These are phyloP conservation scores for Sporothrix globosa DNA, from an alignment of 2,329 filamentous ascomycete genomes.

Conservation along the genomic window DNA sequence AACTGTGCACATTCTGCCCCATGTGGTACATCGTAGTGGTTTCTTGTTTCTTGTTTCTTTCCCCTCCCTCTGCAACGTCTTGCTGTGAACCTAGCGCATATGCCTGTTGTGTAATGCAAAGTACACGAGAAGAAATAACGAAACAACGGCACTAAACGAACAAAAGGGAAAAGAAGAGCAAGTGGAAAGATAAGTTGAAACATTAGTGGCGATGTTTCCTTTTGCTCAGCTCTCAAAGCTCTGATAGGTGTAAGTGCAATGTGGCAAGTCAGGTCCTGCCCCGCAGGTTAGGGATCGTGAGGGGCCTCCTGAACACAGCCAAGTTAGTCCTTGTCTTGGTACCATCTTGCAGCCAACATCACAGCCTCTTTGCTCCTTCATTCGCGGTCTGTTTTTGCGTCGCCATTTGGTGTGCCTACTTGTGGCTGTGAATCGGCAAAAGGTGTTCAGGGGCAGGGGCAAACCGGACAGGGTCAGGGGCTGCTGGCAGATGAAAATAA, in stretches of 20 bases:
- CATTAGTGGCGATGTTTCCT: slow-evolving; percentile 26
- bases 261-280: not conserved
- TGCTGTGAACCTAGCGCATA: not conserved
- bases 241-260: not conserved
- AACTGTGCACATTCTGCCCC: not conserved
- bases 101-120: not conserved
- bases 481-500: not conserved
- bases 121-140: not conserved
- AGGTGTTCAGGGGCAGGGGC: slow-evolving; percentile 2
- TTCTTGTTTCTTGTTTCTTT: slow-evolving; percentile 5
- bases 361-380: slow-evolving; percentile 2
- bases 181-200: slow-evolving; percentile 20
- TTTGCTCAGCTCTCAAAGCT: not conserved
- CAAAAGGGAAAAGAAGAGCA: not conserved
- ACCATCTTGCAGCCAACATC: slow-evolving; percentile 1
- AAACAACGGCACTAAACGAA: not conserved
- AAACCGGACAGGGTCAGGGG: not conserved
- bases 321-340: slow-evolving; percentile 3
- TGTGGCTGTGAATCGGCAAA: slow-evolving; percentile 18
- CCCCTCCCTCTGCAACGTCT: not conserved
- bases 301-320: slow-evolving; percentile 4
- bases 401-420: not conserved
- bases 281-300: not conserved
- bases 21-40: not conserved
- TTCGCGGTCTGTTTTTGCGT: not conserved